These are phyloP conservation scores for Hyaloscypha hepaticicola DNA, from an alignment of 495 filamentous ascomycete genomes.

Conservation along the genomic window DNA sequence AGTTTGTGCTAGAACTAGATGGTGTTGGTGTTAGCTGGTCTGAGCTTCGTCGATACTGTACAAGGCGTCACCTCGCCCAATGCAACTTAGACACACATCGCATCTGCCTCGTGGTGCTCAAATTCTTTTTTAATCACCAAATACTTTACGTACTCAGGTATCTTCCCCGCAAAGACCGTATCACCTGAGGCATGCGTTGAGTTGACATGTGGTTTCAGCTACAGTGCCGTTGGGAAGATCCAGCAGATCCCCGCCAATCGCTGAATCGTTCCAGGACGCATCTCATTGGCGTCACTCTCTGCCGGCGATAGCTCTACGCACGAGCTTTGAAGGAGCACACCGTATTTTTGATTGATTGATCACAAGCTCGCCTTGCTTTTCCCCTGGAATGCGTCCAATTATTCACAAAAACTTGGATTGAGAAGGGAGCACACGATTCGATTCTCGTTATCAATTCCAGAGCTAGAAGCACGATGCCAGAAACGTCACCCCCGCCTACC, in stretches of 20 bases:
- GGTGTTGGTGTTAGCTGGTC: background rate
- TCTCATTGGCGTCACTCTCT: conserved; percentile 19
- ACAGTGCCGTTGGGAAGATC: background rate
- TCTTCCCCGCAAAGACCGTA: conserved; percentile 14
- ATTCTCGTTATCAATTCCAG: conserved; percentile 12
- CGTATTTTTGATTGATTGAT: conserved; percentile 32
- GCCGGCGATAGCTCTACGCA: conserved; percentile 6
- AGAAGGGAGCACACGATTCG: conserved; percentile 1
- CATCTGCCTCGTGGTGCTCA: background rate
- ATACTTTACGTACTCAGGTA: conserved; percentile 7
- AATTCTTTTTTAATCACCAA: background rate
- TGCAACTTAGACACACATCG: background rate
- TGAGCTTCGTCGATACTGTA: background rate
- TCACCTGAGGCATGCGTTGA: background rate
- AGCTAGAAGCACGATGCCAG: conserved; percentile 20
- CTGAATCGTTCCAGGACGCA: background rate
- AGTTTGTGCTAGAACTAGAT: background rate
- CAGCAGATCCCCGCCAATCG: conserved; percentile 18
- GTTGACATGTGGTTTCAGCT: conserved; percentile 9
- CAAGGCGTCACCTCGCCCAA: background rate
- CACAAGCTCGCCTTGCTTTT: conserved; percentile 22
- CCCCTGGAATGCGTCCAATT: conserved; percentile 24
- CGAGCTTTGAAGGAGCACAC: conserved; percentile 20
- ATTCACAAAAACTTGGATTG: conserved; percentile 22
- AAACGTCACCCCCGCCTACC: conserved; percentile 24